Conservation (phyloP, 352 stramenopile genomes). For the Poterioochromonas sp. region DNA sequence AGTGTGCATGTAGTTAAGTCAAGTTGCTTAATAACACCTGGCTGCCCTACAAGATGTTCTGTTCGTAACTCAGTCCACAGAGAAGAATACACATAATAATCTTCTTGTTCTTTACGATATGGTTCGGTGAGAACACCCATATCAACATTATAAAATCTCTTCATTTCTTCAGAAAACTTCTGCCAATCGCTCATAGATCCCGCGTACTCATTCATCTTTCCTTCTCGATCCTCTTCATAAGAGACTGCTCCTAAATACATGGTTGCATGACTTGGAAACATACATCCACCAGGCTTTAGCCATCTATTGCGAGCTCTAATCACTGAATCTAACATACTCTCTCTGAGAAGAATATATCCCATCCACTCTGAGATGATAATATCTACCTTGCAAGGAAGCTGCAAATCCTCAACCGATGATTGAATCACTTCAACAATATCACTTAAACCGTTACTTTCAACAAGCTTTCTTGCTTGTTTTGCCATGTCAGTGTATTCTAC, state of each 20-base stretch:
- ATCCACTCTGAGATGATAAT: constrained; percentile 99
- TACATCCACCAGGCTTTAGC: constrained; percentile 81
- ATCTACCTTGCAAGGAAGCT: constrained; percentile 83
- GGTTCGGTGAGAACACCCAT: constrained; percentile 68
- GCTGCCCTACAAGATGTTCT: constrained; percentile 56
- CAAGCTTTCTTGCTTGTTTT: constrained; percentile 81
- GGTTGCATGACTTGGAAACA: constrained; percentile 92
- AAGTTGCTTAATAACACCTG: constrained; percentile 53
- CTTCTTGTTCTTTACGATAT: constrained; percentile 84
- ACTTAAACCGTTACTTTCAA: constrained; percentile 83
- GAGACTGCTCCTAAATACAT: constrained; percentile 79
- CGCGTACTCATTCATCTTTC: constrained; percentile 30
- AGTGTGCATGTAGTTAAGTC: constrained; percentile 70
- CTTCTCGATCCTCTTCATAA: constrained; percentile 58
- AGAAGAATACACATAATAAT: constrained; percentile 79
- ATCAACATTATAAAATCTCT: constrained; percentile 92
- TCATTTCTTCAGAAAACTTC: constrained; percentile 80
- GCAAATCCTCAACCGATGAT: constrained; percentile 90
- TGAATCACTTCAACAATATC: constrained; percentile 94
- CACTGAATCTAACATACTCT: constrained; percentile 97
- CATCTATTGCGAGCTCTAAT: constrained; percentile 86
- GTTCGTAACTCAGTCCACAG: constrained; percentile 61
- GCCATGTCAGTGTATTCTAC: constrained; percentile 97
- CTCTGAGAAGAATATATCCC: constrained; percentile 98
- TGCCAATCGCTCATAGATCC: constrained; percentile 51